These are phyloP conservation scores for Liriodendron chinense DNA, from an alignment of 164 flowering plant species.

Conservation along the genomic window DNA sequence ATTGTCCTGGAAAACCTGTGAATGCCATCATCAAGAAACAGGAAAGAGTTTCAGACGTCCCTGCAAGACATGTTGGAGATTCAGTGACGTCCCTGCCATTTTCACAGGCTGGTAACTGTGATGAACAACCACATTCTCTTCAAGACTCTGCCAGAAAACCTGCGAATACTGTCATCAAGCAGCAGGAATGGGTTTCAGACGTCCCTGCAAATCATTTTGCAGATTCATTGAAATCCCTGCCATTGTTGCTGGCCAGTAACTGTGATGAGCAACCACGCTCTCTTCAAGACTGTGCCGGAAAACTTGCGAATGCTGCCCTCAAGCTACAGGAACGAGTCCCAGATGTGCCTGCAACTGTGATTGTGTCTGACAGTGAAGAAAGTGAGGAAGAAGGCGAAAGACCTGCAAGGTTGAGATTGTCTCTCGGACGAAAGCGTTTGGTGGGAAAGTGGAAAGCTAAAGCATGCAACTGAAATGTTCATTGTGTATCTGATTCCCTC, in stretches of 20 bases:
- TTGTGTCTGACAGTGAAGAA: slow-evolving; percentile 83
- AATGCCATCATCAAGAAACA: slow-evolving; percentile 7
- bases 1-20: slow-evolving; percentile 4
- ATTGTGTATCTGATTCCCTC: neutral
- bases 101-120: neutral
- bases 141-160: slow-evolving; percentile 10
- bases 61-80: slow-evolving; percentile 2
- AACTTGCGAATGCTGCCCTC: neutral
- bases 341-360: slow-evolving; percentile 26
- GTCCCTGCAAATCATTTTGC: slow-evolving; percentile 17
- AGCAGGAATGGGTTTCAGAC: slow-evolving; percentile 18
- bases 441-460: slow-evolving; percentile 31
- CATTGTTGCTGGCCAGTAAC: slow-evolving; percentile 1
- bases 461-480: slow-evolving; percentile 6
- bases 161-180: neutral
- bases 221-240: neutral
- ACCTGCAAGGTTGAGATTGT: slow-evolving; percentile 32
- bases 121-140: slow-evolving; percentile 9
- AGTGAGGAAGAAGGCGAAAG: slow-evolving; percentile 56
- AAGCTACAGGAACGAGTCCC: slow-evolving; percentile 11
- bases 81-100: slow-evolving; percentile 4
- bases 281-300: slow-evolving; percentile 9
- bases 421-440: slow-evolving; percentile 32
- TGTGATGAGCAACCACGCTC: slow-evolving; percentile 3
- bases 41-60: neutral